Percentiles rank a stretch among this genome's conserved stretches.
Conservation (phyloP, 2,329 filamentous ascomycete genomes). For the Helotiales sp. region DNA sequence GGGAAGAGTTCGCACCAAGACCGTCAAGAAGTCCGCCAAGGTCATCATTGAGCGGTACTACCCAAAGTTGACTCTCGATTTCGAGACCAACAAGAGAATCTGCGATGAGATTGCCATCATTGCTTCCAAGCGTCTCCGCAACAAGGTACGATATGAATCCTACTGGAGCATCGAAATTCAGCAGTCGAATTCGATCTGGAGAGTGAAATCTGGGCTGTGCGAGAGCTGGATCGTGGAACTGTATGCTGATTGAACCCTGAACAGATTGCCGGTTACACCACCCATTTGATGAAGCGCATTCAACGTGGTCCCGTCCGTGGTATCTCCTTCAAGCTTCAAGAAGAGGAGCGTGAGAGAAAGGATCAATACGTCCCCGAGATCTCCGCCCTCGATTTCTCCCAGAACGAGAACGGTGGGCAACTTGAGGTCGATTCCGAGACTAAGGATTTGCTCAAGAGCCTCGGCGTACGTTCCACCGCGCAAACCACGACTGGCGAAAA, state of each 20-base stretch:
- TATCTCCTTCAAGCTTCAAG: conserved; percentile 99
- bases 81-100: conserved; percentile 99
- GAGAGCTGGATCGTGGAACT: background rate
- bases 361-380: conserved; percentile 99
- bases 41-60: conserved; percentile 99
- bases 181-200: background rate
- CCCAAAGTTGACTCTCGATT: conserved; percentile 97
- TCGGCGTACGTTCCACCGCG: conserved; percentile 93
- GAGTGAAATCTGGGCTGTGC: background rate
- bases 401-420: conserved; percentile 85
- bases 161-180: background rate
- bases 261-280: conserved; percentile 97
- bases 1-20: conserved; percentile 52
- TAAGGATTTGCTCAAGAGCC: conserved; percentile 98
- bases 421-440: conserved; percentile 97
- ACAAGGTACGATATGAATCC: conserved; percentile 73
- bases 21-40: conserved; percentile 73
- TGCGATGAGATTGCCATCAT: conserved; percentile 99
- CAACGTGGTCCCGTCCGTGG: conserved; percentile 98
- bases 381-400: conserved; percentile 96
- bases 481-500: background rate
- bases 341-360: conserved; percentile 99
- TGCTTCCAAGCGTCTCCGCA: conserved; percentile 97
- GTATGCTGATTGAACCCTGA: background rate
- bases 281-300: conserved; percentile 99